Conservation (phyloP, 1,284 basidiomycete genomes). For the Leccinum solheimii region DNA sequence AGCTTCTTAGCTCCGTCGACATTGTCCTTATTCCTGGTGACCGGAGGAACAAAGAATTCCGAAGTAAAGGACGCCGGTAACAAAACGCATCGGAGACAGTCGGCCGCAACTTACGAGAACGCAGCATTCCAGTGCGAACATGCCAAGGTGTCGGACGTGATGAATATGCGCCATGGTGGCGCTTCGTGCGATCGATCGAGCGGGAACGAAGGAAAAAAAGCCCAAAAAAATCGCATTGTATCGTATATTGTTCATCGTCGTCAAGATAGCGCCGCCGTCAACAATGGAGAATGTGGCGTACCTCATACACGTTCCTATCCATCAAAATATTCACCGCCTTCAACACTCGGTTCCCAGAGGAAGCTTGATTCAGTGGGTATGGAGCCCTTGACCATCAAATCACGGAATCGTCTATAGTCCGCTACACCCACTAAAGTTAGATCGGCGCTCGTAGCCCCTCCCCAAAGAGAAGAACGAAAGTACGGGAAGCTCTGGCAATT, state of each 20-base stretch:
- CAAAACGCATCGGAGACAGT: conserved; percentile 11
- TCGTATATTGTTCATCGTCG: not conserved
- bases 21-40: conserved; percentile 20
- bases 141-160: not conserved
- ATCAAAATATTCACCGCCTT: conserved; percentile 7
- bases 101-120: conserved; percentile 22
- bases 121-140: not conserved
- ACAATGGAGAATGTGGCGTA: conserved; percentile 18
- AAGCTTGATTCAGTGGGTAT: conserved; percentile 13
- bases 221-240: conserved; percentile 3
- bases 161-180: conserved; percentile 19
- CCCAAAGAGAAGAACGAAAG: conserved; percentile 2
- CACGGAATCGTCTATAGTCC: conserved; percentile 22
- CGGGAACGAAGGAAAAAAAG: not conserved
- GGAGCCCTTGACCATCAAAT: conserved; percentile 5
- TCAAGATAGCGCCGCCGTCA: conserved; percentile 11
- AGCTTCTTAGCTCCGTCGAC: conserved; percentile 19
- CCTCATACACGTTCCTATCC: conserved; percentile 10
- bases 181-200: conserved; percentile 21
- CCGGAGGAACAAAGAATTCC: conserved; percentile 13
- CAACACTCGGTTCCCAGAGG: conserved; percentile 9
- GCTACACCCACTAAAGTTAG: conserved; percentile 17
- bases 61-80: conserved; percentile 1
- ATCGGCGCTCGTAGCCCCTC: conserved; percentile 27
- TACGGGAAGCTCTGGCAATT: conserved; percentile 22